Conservation (phyloP, 805 yeast species). For the Ogataea neopini region DNA sequence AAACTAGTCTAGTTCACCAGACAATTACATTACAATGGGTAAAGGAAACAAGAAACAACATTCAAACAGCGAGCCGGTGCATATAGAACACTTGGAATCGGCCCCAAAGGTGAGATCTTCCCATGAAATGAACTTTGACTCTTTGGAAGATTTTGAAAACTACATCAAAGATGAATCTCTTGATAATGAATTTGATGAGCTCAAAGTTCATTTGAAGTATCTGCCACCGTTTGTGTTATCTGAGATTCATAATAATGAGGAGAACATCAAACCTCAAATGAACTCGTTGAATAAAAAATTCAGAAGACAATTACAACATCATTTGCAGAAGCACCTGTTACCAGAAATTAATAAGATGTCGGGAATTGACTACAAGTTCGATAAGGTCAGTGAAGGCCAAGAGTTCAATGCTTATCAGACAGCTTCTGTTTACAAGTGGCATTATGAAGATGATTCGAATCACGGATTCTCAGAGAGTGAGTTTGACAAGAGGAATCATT, state of each 20-base stretch:
- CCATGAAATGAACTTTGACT: slow-evolving; percentile 52
- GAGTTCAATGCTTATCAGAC: slow-evolving; percentile 43
- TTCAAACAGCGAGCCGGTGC: slow-evolving; percentile 30
- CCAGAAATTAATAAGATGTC: slow-evolving; percentile 62
- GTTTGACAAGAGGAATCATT: slow-evolving; percentile 52
- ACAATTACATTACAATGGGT: slow-evolving; percentile 22
- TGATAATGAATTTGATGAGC: slow-evolving; percentile 71
- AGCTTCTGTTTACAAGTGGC: slow-evolving; percentile 58
- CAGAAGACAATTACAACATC: slow-evolving; percentile 73
- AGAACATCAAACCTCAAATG: slow-evolving; percentile 69
- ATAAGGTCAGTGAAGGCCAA: slow-evolving; percentile 50
- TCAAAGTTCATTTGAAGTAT: slow-evolving; percentile 66
- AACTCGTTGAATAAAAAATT: slow-evolving; percentile 72
- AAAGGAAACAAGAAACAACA: slow-evolving; percentile 25
- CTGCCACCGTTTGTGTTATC: slow-evolving; percentile 73
- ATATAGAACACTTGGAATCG: slow-evolving; percentile 30
- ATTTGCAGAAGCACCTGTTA: slow-evolving; percentile 67
- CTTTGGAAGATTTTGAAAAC: slow-evolving; percentile 58
- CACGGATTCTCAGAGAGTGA: slow-evolving; percentile 54
- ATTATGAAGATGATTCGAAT: slow-evolving; percentile 55
- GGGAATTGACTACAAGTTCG: slow-evolving; percentile 47
- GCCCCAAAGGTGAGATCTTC: slow-evolving; percentile 34
- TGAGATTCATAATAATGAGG: slow-evolving; percentile 67
- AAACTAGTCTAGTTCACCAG: too few species aligned
- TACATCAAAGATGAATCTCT: slow-evolving; percentile 71